Conservation (phyloP, 2,329 filamentous ascomycete genomes). For the Trichophyton rubrum region DNA sequence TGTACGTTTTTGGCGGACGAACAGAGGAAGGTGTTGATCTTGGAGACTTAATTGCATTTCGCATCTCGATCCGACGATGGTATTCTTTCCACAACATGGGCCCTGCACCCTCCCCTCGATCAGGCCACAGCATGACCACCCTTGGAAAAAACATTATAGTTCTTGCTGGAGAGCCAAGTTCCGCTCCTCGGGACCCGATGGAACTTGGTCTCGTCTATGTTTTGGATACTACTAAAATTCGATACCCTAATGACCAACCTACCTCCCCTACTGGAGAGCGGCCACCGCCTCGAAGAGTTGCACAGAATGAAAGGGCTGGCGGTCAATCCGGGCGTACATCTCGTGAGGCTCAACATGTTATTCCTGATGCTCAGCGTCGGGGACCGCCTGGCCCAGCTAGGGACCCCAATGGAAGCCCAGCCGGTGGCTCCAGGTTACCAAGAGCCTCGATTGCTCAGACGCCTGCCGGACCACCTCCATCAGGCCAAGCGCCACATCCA, state of each 20-base stretch:
- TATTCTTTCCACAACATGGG: conserved; percentile 99
- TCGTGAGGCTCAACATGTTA: conserved; percentile 30
- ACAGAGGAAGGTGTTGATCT: conserved; percentile 88
- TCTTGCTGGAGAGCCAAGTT: conserved; percentile 86
- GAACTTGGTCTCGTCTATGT: conserved; percentile 85
- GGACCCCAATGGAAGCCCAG: conserved; percentile 29
- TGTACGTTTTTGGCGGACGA: conserved; percentile 97
- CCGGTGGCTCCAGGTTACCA: conserved; percentile 45
- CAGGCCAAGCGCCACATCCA: conserved; percentile 50
- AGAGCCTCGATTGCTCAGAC: conserved; percentile 47
- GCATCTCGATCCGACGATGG: conserved; percentile 75
- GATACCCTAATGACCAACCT: conserved; percentile 69
- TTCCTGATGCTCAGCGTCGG: conserved; percentile 26
- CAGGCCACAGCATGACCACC: conserved; percentile 94
- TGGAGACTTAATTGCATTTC: conserved; percentile 80
- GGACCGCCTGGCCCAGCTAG: conserved; percentile 27
- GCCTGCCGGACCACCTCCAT: conserved; percentile 51
- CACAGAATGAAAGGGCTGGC: conserved; percentile 30
- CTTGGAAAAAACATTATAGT: conserved; percentile 88
- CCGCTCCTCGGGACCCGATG: conserved; percentile 62
- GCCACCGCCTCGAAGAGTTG: conserved; percentile 31
- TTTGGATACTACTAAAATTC: conserved; percentile 88
- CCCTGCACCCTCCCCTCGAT: conserved; percentile 80
- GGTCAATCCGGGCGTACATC: conserved; percentile 31
- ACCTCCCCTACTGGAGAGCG: conserved; percentile 30